phyloP scores from a whole-genome alignment of 1,284 basidiomycete genomes.

The Butyriboletus appendiculatus region DNA sequence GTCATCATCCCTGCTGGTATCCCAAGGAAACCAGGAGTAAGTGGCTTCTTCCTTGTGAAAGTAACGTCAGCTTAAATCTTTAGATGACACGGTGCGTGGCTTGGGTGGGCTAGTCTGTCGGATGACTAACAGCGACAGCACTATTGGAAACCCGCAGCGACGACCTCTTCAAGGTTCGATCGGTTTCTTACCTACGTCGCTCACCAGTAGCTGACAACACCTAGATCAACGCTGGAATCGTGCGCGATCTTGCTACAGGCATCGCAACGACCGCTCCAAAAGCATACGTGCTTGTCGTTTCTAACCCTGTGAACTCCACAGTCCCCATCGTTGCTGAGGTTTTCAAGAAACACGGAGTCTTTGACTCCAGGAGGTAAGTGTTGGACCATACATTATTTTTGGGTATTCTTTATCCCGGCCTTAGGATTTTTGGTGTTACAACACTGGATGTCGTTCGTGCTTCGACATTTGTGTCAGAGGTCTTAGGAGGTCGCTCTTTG shows the following conservation, averaged over 20 bases:
- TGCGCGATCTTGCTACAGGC: slow-evolving; percentile 88
- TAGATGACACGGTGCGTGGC: slow-evolving; percentile 76
- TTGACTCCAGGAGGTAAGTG: slow-evolving; percentile 82
- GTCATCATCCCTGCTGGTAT: slow-evolving; percentile 98
- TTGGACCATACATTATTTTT: slow-evolving; percentile 3
- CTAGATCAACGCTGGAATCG: slow-evolving; percentile 98
- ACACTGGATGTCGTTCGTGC: slow-evolving; percentile 98
- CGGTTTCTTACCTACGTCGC: background rate
- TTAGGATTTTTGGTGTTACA: slow-evolving; percentile 94
- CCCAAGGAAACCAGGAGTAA: slow-evolving; percentile 91
- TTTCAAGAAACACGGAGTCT: slow-evolving; percentile 90
- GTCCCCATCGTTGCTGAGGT: slow-evolving; percentile 97
- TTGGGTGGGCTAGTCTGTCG: slow-evolving; percentile 1
- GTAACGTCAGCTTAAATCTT: background rate
- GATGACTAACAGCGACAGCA: slow-evolving; percentile 24
- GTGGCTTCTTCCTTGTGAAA: slow-evolving; percentile 32
- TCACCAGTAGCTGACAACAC: slow-evolving; percentile 2
- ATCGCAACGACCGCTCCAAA: slow-evolving; percentile 88
- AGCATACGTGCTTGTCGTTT: slow-evolving; percentile 94
- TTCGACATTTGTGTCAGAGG: slow-evolving; percentile 91
- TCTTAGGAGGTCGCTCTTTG: slow-evolving; percentile 61
- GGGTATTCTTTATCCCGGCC: background rate
- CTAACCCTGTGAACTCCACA: slow-evolving; percentile 96
- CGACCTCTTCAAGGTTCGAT: slow-evolving; percentile 86
- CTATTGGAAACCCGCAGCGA: slow-evolving; percentile 52